Percentiles rank a stretch among this genome's conserved stretches.
Evolutionary conservation across 805 yeast species (phyloP).

Genomic region (Candida broadrunensis): DNA sequence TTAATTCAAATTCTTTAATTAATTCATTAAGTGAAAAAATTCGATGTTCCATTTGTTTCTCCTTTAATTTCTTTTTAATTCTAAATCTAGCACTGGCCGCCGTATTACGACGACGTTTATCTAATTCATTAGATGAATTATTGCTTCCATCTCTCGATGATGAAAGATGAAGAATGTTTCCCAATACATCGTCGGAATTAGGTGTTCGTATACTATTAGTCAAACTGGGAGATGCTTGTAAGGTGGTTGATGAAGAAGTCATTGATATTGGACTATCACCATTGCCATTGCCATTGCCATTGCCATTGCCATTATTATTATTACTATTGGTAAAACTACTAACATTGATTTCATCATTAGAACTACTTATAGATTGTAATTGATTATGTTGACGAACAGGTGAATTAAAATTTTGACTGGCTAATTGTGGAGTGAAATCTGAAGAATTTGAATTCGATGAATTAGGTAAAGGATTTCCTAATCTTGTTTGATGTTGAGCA

Average conservation of each 20-base stretch:
- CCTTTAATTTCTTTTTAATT: constrained; percentile 57
- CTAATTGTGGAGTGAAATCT: constrained; percentile 2
- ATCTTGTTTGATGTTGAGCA: constrained; percentile 57
- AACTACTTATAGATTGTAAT: not conserved
- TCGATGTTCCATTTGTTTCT: constrained; percentile 54
- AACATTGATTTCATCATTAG: not conserved
- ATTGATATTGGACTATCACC: constrained; percentile 2
- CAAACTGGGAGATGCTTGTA: not conserved
- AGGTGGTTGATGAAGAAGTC: constrained; percentile 5
- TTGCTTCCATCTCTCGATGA: not conserved
- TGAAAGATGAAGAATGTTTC: not conserved
- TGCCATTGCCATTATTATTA: not conserved
- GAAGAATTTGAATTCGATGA: not conserved
- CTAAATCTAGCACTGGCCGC: constrained; percentile 67
- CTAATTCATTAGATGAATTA: constrained; percentile 12
- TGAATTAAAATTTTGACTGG: constrained; percentile 4
- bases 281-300: not conserved
- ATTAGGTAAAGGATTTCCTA: constrained; percentile 7
- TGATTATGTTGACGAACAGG: constrained; percentile 13
- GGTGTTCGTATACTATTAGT: not conserved
- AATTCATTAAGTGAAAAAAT: constrained; percentile 42
- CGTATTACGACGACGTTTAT: constrained; percentile 58
- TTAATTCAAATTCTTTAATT: constrained; percentile 42
- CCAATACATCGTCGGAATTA: not conserved
- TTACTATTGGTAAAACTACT: not conserved